Evolutionary conservation across 345 rosid species (phyloP).

Genomic region (Draba incana): DNA sequence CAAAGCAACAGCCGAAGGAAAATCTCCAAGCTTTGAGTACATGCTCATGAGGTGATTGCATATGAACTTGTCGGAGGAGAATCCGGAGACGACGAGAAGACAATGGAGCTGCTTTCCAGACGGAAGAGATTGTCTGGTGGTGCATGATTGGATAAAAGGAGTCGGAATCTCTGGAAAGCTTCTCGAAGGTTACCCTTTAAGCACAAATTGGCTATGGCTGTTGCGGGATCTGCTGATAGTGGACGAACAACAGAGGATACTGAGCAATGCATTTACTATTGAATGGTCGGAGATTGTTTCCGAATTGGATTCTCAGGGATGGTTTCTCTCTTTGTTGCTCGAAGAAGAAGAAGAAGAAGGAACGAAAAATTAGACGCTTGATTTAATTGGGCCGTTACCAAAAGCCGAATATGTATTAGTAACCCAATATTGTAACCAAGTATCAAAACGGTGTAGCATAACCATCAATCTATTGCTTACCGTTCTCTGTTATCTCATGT

Average conservation of each 20-base stretch:
- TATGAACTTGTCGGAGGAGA: constrained; percentile 60
- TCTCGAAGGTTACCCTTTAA: constrained; percentile 56
- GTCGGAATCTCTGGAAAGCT: constrained; percentile 54
- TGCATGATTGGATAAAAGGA: constrained; percentile 60
- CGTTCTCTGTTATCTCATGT: too few relatives aligned
- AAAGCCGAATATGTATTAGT: constrained; percentile 21
- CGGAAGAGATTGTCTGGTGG: constrained; percentile 38
- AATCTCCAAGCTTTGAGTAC: constrained; percentile 67
- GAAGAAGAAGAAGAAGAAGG: neutral
- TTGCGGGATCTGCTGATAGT: constrained; percentile 27
- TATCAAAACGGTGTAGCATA: too few relatives aligned
- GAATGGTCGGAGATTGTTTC: too few relatives aligned
- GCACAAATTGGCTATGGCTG: constrained; percentile 53
- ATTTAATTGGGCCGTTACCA: neutral
- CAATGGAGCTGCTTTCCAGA: constrained; percentile 70
- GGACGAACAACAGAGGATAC: constrained; percentile 33
- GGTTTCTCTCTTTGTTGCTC: neutral
- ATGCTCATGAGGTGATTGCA: constrained; percentile 73
- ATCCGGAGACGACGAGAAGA: constrained; percentile 67
- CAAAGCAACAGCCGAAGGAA: constrained; percentile 49
- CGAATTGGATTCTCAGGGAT: neutral
- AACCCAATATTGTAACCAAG: too few relatives aligned
- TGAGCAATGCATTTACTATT: neutral
- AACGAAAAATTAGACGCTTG: too few relatives aligned
- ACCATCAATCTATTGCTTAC: too few relatives aligned